Base-by-base conservation (phyloP, 805 yeast species). In the Candida vartiovaarae region DNA sequence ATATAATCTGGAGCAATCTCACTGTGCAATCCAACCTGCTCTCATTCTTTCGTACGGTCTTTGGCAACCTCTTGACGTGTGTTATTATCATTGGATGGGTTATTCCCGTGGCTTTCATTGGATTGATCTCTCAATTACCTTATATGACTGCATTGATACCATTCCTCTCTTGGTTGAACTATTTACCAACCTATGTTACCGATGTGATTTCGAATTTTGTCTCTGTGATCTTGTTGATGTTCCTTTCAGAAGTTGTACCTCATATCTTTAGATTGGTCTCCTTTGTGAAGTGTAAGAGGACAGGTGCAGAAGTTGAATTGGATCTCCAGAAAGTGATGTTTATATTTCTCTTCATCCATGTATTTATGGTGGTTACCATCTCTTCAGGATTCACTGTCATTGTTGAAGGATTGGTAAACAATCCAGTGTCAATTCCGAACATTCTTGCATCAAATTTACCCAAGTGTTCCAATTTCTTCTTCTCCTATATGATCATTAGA, bases 401-500 rank as follows among this genome's bases (percentile, higher is more conserved):
- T 0, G 61, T 83, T 36, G 78, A 79, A 48, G 79, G 76, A 44
- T 63, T 83, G 5, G 61, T 85, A 6, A 78, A 75, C 46, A 81
- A 76, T 51, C 96, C 96, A 1, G 76, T 80, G 0, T 76, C 86
- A 0, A 75, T 85, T 9, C 88, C 93, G 1, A 68, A 77, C 5
- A 61, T 86, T 42, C 67, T 88, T 25, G 95, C 95, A 0, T 72
- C 74, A 10, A 85, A 88, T 53, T 68, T 90, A 32, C 96, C 96
- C 0, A 84, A 84, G 56, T 84, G 95, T 25, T 82, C 96, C 1
- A 85, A 82, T 36, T 89, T 90, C 57, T 90, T 89, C 64, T 82
- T 82, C 60, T 84, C 90, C 3, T 87, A 82, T 55, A 66, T 88
- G 33, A 64, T 86, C 0, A 68, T 89, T 31, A 81, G 84, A 61